phyloP scores from a whole-genome alignment of 495 filamentous ascomycete species.

The Bombardia bombarda region DNA sequence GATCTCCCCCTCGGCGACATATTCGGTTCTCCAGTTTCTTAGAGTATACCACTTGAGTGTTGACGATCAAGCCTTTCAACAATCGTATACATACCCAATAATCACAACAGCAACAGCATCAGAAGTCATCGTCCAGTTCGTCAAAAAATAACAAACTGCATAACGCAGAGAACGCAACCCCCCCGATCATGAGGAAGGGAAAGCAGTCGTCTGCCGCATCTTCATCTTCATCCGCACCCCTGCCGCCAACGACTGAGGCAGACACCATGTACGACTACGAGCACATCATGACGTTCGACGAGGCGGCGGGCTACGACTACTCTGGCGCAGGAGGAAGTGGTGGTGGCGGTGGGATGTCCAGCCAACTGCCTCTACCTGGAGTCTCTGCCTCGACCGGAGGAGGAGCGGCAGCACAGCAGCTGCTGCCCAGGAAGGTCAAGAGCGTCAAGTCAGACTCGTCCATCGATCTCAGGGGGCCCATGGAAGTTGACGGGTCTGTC shows the following conservation, averaged over 20 bases:
- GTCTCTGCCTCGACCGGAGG: constrained; percentile 2
- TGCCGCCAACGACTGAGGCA: constrained; percentile 1
- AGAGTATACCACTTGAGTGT: no score
- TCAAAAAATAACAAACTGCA: no score
- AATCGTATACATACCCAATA: no score
- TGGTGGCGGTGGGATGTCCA: no score
- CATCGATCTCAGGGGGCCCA: constrained; percentile 24
- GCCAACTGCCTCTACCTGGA: no score
- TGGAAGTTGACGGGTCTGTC: constrained; percentile 32
- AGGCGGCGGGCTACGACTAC: constrained; percentile 2
- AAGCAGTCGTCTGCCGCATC: constrained; percentile 6
- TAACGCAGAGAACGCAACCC: no score
- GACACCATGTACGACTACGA: constrained; percentile 27
- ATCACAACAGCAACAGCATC: background rate
- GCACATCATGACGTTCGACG: constrained; percentile 27
- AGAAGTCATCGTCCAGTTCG: background rate
- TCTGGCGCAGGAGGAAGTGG: no score
- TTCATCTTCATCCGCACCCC: background rate
- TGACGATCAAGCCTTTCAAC: no score
- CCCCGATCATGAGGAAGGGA: constrained; percentile 21
- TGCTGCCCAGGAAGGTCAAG: constrained; percentile 16
- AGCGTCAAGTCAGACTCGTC: constrained; percentile 24
- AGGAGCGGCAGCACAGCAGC: constrained; percentile 1
- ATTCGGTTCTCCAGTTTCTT: no score
- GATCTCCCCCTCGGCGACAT: no score